Base-by-base conservation (phyloP, 495 filamentous ascomycete genomes). In the Hypoxylon fuscum region DNA sequence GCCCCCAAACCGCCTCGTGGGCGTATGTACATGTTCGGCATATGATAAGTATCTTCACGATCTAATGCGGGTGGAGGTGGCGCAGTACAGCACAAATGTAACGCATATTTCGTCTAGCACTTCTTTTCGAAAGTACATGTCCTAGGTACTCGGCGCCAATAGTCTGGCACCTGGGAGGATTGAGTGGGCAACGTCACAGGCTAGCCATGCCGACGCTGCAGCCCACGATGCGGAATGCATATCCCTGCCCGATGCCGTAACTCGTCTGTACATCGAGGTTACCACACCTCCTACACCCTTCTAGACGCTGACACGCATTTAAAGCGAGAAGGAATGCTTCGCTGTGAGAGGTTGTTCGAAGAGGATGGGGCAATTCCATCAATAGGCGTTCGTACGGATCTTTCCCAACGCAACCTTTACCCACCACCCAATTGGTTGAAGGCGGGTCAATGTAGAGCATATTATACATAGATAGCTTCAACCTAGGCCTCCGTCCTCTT, bases 181-280 rank as follows among this genome's bases (percentile, higher is more conserved):
- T 10, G 17, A 42, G 42, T 46, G 29, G n/a, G 56, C 27, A 42
- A 38, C 29, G 54, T 64, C 47, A 27, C 31, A 47, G 32, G 53
- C 48, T 25, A 51, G 46, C 38, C 47, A 41, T 49, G 32, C 45
- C 40, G 15, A 27, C 12, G 50, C 45, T 35, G 45, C 49, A 62
- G 47, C 54, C 47, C 47, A 48, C 32, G 44, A 55, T 43, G 22
- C 41, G 35, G 55, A 40, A 57, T 56, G 62, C 56, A 34, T 14
- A 66, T 66, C 62, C 41, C 15, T 66, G 40, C 62, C 51, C 5
- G 17, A 66, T 66, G 40, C 56, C 56, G 62, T 60, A 56, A 66
- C 32, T 15, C 50, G 20, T 23, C 56, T 25, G 38, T 27, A 21
- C 50, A 35, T 53, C 11, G 18, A 50, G 21, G 55, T 49, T 51